phyloP scores from a whole-genome alignment of 2,329 filamentous ascomycete genomes.

The Diaporthe amygdali region DNA sequence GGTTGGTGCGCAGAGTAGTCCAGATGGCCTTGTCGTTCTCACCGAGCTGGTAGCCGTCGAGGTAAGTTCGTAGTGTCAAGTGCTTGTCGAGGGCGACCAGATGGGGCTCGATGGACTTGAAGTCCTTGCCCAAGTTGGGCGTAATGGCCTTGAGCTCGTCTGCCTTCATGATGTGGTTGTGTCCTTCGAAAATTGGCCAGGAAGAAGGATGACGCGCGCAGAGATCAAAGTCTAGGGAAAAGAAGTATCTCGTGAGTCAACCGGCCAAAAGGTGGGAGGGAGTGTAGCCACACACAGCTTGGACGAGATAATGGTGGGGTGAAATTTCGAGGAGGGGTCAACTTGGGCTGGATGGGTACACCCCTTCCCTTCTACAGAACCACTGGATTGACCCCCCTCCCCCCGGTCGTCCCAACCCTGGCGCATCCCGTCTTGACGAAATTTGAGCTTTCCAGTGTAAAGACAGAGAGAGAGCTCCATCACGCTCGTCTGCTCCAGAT shows the following conservation, averaged over 20 bases:
- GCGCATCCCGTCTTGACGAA: background rate
- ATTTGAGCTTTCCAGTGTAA: constrained; percentile 18
- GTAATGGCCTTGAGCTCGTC: constrained; percentile 60
- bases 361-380: background rate
- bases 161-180: constrained; percentile 54
- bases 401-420: background rate
- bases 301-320: constrained; percentile 26
- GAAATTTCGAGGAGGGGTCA: constrained; percentile 31
- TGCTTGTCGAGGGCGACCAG: constrained; percentile 84
- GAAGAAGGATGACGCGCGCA: background rate
- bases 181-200: background rate
- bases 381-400: no score
- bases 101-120: constrained; percentile 79
- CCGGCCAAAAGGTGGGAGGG: constrained; percentile 13
- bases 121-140: constrained; percentile 66
- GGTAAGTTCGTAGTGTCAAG: constrained; percentile 83
- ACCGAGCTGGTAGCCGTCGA: constrained; percentile 80
- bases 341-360: background rate
- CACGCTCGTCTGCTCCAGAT: background rate
- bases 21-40: constrained; percentile 83
- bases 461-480: background rate
- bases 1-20: constrained; percentile 82
- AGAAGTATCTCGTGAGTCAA: constrained; percentile 26
- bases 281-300: background rate
- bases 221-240: background rate